Conservation (phyloP, 1,284 basidiomycete species). For the Fistulina hepatica region DNA sequence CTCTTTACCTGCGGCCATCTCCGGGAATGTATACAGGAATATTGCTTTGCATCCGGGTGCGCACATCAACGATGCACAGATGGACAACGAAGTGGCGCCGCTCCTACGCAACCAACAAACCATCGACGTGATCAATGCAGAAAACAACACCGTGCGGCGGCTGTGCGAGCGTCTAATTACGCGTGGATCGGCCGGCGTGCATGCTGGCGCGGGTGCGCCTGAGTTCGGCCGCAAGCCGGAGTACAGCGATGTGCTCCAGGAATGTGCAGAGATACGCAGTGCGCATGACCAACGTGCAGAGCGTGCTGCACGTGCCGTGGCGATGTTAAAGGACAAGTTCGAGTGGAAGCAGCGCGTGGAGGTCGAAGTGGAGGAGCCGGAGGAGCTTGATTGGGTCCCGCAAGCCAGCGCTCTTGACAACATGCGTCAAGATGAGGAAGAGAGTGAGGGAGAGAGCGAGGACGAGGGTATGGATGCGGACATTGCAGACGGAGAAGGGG, state of each 20-base stretch:
- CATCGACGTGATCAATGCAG: slow-evolving; percentile 53
- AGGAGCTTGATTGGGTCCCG: slow-evolving; percentile 60
- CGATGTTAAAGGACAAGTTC: slow-evolving; percentile 61
- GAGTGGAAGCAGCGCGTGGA: slow-evolving; percentile 67
- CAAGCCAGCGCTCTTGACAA: no score
- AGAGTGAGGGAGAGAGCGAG: no score
- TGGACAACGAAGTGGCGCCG: slow-evolving; percentile 61
- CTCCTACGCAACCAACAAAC: slow-evolving; percentile 69
- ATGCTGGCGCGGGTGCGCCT: slow-evolving; percentile 18
- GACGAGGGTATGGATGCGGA: no score
- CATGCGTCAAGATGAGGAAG: no score
- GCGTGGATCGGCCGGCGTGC: slow-evolving; percentile 47
- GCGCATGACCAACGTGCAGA: slow-evolving; percentile 65
- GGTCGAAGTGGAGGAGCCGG: slow-evolving; percentile 63
- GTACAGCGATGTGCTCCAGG: slow-evolving; percentile 50
- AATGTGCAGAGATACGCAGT: slow-evolving; percentile 51
- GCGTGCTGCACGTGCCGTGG: slow-evolving; percentile 59
- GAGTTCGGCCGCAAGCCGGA: slow-evolving; percentile 26
- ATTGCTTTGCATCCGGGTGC: slow-evolving; percentile 54
- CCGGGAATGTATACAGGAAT: slow-evolving; percentile 40
- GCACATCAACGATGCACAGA: slow-evolving; percentile 46
- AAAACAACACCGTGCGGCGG: slow-evolving; percentile 57
- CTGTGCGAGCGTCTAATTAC: slow-evolving; percentile 56
- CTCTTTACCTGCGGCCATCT: slow-evolving; percentile 4
- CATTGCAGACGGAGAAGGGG: no score